A percentile compares a stretch with the other conserved stretches of the same genome.
Evolutionary conservation across 352 stramenopile species (phyloP).

Genomic region (Globisporangium uncinulatum): DNA sequence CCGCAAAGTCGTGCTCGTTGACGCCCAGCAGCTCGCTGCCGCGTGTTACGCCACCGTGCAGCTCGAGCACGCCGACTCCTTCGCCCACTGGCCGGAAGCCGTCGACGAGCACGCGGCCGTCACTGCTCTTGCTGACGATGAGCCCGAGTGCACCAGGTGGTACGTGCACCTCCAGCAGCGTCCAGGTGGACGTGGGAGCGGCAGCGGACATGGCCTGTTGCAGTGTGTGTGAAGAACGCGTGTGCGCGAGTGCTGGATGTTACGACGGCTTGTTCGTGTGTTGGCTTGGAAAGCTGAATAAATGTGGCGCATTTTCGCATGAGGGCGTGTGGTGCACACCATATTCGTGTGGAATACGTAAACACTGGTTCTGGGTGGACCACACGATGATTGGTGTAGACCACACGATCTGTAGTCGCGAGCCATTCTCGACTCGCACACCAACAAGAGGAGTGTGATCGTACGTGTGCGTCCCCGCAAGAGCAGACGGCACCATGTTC

Average conservation of each 20-base stretch:
- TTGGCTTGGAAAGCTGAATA: too few species aligned
- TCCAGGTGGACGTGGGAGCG: constrained; percentile 12
- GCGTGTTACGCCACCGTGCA: constrained; percentile 27
- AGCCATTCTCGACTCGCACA: neutral
- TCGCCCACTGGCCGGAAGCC: constrained; percentile 61
- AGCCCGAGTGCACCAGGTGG: constrained; percentile 63
- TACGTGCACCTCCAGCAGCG: constrained; percentile 60
- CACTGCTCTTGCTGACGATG: constrained; percentile 58
- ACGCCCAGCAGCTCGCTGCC: constrained; percentile 60
- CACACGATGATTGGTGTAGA: neutral
- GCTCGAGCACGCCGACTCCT: constrained; percentile 33
- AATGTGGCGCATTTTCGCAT: too few species aligned
- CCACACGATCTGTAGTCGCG: neutral
- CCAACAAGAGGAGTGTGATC: too few species aligned
- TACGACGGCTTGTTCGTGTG: too few species aligned
- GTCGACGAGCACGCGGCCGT: constrained; percentile 58
- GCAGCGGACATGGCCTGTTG: neutral
- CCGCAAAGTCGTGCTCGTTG: constrained; percentile 64
- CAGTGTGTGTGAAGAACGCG: too few species aligned
- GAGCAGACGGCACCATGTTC: constrained; percentile 70
- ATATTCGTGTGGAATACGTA: neutral
- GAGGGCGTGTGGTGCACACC: too few species aligned
- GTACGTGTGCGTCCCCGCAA: too few species aligned
- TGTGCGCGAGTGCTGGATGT: too few species aligned
- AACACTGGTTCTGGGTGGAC: neutral